A percentile compares a stretch with the other conserved stretches of the same genome.
Evolutionary conservation across 371 early-diverging fungal species (phyloP).

Genomic region (Rhizopus arrhizus): DNA sequence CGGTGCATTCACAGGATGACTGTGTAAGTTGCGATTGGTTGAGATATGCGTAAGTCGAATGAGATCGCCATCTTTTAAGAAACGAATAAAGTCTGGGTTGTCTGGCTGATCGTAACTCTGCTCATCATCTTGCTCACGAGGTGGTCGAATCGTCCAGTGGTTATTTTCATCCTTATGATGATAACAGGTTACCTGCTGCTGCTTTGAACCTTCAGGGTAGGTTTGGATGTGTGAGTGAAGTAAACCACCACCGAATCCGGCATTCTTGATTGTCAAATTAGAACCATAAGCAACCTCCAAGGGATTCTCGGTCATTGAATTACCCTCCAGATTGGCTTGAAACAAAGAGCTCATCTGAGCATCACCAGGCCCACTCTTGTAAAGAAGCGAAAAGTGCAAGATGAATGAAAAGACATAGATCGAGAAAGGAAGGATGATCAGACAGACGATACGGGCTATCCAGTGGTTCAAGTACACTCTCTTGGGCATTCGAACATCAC

Average conservation of each 20-base stretch:
- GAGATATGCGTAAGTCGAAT: slow-evolving; percentile 79
- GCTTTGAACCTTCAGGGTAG: slow-evolving; percentile 92
- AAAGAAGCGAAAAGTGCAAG: slow-evolving; percentile 92
- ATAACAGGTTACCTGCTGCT: slow-evolving; percentile 99
- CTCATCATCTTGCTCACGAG: slow-evolving; percentile 29
- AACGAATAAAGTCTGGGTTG: slow-evolving; percentile 54
- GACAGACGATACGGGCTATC: slow-evolving; percentile 74
- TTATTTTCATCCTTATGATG: slow-evolving; percentile 98
- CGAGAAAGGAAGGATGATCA: slow-evolving; percentile 86
- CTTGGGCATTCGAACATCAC: slow-evolving; percentile 78
- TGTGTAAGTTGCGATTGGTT: slow-evolving; percentile 84
- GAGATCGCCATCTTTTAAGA: slow-evolving; percentile 80
- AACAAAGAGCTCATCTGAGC: slow-evolving; percentile 98
- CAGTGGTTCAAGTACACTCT: slow-evolving; percentile 74
- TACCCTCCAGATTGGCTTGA: slow-evolving; percentile 91
- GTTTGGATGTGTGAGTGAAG: slow-evolving; percentile 97
- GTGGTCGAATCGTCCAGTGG: slow-evolving; percentile 79
- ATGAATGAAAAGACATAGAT: slow-evolving; percentile 92
- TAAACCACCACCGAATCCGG: slow-evolving; percentile 89
- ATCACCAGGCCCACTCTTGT: slow-evolving; percentile 91
- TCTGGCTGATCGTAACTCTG: slow-evolving; percentile 41
- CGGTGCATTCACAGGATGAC: slow-evolving; percentile 83
- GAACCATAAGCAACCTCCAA: slow-evolving; percentile 94
- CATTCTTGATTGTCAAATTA: slow-evolving; percentile 87
- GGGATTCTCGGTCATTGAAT: slow-evolving; percentile 78